phyloP scores from a whole-genome alignment of 2,329 filamentous ascomycete species.

The Talaromyces funiculosus region DNA sequence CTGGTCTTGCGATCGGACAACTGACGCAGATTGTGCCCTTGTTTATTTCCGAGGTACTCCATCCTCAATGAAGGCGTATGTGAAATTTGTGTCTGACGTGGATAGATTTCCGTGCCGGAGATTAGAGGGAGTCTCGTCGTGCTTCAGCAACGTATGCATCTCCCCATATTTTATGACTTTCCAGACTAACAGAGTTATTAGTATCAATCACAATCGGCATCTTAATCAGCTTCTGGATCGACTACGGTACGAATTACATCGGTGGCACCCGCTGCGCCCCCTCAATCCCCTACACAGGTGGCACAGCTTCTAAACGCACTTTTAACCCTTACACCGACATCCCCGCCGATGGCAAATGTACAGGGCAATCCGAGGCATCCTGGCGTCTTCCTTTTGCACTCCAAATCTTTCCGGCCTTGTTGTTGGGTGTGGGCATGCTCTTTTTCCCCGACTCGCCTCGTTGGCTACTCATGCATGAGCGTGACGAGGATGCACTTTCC shows the following conservation, averaged over 20 bases:
- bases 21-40: slow-evolving; percentile 47
- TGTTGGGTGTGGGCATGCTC: slow-evolving; percentile 35
- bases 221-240: slow-evolving; percentile 35
- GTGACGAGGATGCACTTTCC: slow-evolving; percentile 45
- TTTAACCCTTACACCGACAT: slow-evolving; percentile 42
- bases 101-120: slow-evolving; percentile 40
- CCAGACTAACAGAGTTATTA: slow-evolving; percentile 25
- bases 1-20: slow-evolving; percentile 41
- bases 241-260: slow-evolving; percentile 44
- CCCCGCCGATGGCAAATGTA: slow-evolving; percentile 40
- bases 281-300: slow-evolving; percentile 43
- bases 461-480: slow-evolving; percentile 47
- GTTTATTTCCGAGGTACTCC: slow-evolving; percentile 48
- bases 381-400: slow-evolving; percentile 46
- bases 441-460: slow-evolving; percentile 55
- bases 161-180: neutral
- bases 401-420: slow-evolving; percentile 39
- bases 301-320: slow-evolving; percentile 29
- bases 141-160: slow-evolving; percentile 31
- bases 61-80: neutral
- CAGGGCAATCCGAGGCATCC: slow-evolving; percentile 44
- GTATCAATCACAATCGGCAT: slow-evolving; percentile 39
- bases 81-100: slow-evolving; percentile 8
- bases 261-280: slow-evolving; percentile 44
- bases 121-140: slow-evolving; percentile 36